phyloP scores from a whole-genome alignment of 176 grass and related monocot species.

The Carex littledalei region DNA sequence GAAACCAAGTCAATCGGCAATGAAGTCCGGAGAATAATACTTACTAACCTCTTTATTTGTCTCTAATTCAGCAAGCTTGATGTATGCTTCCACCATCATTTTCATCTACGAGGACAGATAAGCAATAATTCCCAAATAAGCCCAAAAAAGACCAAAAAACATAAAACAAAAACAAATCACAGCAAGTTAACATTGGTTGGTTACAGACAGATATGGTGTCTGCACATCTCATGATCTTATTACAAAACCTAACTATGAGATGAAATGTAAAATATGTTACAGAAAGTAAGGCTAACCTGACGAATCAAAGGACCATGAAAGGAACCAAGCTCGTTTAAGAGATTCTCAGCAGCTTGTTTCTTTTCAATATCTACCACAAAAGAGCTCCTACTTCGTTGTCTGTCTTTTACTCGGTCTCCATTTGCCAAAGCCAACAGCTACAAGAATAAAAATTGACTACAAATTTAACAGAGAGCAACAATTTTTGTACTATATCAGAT shows the following conservation, averaged over 20 bases:
- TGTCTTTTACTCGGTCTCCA: conserved; percentile 97
- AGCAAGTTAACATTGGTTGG: not conserved
- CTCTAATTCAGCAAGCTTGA: conserved; percentile 94
- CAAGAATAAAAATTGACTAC: conserved; percentile 28
- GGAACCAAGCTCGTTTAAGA: conserved; percentile 73
- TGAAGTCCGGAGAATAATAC: conserved; percentile 3
- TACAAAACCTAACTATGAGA: not conserved
- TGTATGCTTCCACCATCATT: conserved; percentile 96
- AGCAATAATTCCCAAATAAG: not conserved
- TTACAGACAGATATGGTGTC: not conserved
- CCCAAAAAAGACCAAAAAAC: not conserved
- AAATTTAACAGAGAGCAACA: conserved; percentile 6
- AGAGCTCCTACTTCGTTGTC: conserved; percentile 80
- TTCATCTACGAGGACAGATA: conserved; percentile 72
- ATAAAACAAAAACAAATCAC: not conserved
- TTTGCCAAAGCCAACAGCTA: conserved; percentile 91
- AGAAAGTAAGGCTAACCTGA: conserved; percentile 49
- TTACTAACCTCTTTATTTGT: conserved; percentile 79
- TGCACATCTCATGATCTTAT: not conserved
- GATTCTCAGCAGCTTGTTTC: conserved; percentile 90
- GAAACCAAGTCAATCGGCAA: conserved; percentile 6
- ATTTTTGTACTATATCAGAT: not conserved
- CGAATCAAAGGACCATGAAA: conserved; percentile 78
- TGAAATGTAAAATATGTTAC: not conserved
- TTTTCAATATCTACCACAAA: conserved; percentile 97